Evolutionary conservation across 805 yeast species (phyloP), one percentile per base, ranked within the genome.

Genomic region (Spathaspora boniae): DNA sequence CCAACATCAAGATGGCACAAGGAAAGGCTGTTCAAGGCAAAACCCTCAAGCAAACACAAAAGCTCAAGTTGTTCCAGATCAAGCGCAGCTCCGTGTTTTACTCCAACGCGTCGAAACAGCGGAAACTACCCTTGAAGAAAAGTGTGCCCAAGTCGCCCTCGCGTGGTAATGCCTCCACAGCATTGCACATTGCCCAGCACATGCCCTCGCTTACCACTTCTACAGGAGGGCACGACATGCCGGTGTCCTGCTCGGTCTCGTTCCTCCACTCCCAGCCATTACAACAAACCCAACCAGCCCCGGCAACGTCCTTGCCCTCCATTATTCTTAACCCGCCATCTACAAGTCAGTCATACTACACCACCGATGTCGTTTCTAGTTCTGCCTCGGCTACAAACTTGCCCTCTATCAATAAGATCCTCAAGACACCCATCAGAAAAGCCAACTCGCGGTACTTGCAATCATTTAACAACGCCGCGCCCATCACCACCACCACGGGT

Each of bases 351-450:
- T 29, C 38, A n/a, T 19, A 31, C 29, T 29, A 24, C 17, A 21
- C 16, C 23, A 26, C 33, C 9, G 16, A 15, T 11, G 21, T 22
- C 30, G 6, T n/a, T n/a, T n/a, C n/a, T n/a, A n/a, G n/a, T n/a
- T 15, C 31, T 12, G 14, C 11, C 18, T 26, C 30, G 16, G 23
- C 42, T 16, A 43, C 42, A 11, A 41, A 47, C 16, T 51, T 62
- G 21, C 73, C 73, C 18, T 54, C 71, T 9, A 68, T 67, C 38
- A 64, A 61, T 45, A 67, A 64, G 44, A 67, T 67, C 36, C 56
- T 67, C 45, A 62, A 63, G 37, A 67, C 73, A 2, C 73, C 73
- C 22, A 62, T 67, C 36, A 67, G 62, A 42, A 50, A 51, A 24
- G 50, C 64, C 11, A 48, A 35, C 16, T 37, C 46, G 4, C 6